Base-by-base conservation (phyloP, 2,329 filamentous ascomycete species). In the Ophiostoma ulmi region DNA sequence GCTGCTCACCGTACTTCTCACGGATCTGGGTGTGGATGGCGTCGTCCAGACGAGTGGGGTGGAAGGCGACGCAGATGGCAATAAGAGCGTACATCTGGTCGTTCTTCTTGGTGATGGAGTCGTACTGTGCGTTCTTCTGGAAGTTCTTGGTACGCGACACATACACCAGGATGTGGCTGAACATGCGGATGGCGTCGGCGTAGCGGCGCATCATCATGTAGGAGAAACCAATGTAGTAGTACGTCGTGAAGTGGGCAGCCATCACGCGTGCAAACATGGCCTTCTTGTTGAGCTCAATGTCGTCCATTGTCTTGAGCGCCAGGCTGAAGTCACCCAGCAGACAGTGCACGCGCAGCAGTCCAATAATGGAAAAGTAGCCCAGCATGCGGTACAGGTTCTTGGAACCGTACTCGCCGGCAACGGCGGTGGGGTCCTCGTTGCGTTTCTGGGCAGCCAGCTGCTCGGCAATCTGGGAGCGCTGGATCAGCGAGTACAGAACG, bases 121-220 rank as follows among this genome's bases (percentile, higher is more conserved):
- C 95, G 84, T 97, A 98, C 84, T 97, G 91, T 38, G 92, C 91
- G 81, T 94, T 97, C 90, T 98, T 99, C 84, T 99, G 95, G 89
- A 98, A 98, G 87, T 98, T 98, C 91, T 99, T 99, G 79, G 95
- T 99, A 78, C 95, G 88, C 76, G 93, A 97, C 75, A 99, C 94
- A 83, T 98, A 99, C 83, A 99, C 91, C 77, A 99, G 89, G 82
- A 99, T 99, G 87, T 99, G 95, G 86, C 92, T 97, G 89, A 99
- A 99, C 91, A 97, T 97, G 87, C 94, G 93, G 84, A 99, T 97
- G 81, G 95, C 95, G 82, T 99, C 95, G 82, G 93, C 92, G 81
- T 99, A 99, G 80, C 95, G 92, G 84, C 95, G 93, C 92, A 98
- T 97, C 95, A 99, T 99, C 94, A 99, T 98, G 90, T 99, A 99